These are phyloP conservation scores for Arthonia radiata DNA, from an alignment of 495 filamentous ascomycete species.

Conservation along the genomic window DNA sequence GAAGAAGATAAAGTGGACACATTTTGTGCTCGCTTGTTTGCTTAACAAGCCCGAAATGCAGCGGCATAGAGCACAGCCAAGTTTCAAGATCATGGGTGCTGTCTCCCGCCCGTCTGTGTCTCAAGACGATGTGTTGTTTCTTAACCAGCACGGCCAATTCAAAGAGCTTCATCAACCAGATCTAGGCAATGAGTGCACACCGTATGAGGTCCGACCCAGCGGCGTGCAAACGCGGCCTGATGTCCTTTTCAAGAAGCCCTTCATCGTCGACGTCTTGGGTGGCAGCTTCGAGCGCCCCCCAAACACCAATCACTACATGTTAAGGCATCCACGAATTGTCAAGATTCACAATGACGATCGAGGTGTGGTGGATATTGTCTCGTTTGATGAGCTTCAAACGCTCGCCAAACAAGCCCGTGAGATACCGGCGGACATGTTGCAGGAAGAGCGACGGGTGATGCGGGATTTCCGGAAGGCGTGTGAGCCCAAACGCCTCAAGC, in stretches of 20 bases:
- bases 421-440: conserved; percentile 2
- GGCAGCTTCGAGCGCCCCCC: conserved; percentile 37
- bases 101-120: conserved; percentile 23
- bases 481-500: too few relatives aligned
- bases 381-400: conserved; percentile 28
- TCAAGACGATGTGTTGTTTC: conserved; percentile 19
- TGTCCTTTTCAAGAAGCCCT: conserved; percentile 31
- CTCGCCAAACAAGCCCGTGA: conserved; percentile 21
- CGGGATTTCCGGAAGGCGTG: too few relatives aligned
- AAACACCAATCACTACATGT: conserved; percentile 28
- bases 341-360: conserved; percentile 39
- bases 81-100: conserved; percentile 37
- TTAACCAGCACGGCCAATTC: conserved; percentile 28
- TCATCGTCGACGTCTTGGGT: conserved; percentile 39
- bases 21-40: conserved; percentile 57
- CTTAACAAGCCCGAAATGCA: conserved; percentile 41
- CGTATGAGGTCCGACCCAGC: conserved; percentile 15
- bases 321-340: conserved; percentile 36
- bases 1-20: conserved; percentile 38
- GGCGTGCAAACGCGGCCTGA: conserved; percentile 13
- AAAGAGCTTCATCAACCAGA: conserved; percentile 6
- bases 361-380: conserved; percentile 26
- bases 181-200: conserved; percentile 3
- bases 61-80: conserved; percentile 25
- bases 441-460: too few relatives aligned